Conservation (phyloP, 768 basidiomycete genomes). For the Auricularia sp. region DNA sequence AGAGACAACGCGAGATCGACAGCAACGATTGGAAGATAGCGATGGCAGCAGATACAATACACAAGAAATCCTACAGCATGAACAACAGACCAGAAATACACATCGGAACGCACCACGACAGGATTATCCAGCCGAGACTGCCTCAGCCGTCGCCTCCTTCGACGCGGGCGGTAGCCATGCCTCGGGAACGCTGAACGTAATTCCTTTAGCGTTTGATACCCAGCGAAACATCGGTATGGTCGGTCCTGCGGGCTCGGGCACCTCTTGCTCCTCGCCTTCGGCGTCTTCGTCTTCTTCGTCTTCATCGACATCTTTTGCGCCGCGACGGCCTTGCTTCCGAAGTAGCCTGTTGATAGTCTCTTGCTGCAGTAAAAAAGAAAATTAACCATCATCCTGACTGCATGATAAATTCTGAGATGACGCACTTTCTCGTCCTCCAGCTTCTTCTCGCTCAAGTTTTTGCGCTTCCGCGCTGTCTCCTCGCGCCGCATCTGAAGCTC, state of each 20-base stretch:
- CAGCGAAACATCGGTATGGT: conserved; percentile 59
- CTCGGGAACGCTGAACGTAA: conserved; percentile 1
- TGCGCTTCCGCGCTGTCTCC: conserved; percentile 75
- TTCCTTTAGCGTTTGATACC: conserved; percentile 46
- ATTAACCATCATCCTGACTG: background rate
- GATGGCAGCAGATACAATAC: too few species aligned
- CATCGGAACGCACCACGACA: too few species aligned
- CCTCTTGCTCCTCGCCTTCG: conserved; percentile 27
- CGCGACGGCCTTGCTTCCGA: conserved; percentile 57
- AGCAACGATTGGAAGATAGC: too few species aligned
- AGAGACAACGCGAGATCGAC: too few species aligned
- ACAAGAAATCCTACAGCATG: too few species aligned
- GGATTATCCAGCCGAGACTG: too few species aligned
- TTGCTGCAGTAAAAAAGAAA: conserved; percentile 32
- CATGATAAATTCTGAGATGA: background rate
- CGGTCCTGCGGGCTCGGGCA: conserved; percentile 14
- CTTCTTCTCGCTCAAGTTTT: conserved; percentile 72
- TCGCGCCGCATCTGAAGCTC: conserved; percentile 68
- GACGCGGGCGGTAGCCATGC: background rate
- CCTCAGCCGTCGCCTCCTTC: too few species aligned
- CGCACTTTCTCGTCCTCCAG: conserved; percentile 75
- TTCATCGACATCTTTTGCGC: conserved; percentile 26
- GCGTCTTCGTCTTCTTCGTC: conserved; percentile 35
- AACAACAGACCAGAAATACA: too few species aligned
- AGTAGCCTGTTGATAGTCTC: conserved; percentile 85